These are phyloP conservation scores for Delonix regia DNA, from an alignment of 306 rosid species.

Conservation along the genomic window DNA sequence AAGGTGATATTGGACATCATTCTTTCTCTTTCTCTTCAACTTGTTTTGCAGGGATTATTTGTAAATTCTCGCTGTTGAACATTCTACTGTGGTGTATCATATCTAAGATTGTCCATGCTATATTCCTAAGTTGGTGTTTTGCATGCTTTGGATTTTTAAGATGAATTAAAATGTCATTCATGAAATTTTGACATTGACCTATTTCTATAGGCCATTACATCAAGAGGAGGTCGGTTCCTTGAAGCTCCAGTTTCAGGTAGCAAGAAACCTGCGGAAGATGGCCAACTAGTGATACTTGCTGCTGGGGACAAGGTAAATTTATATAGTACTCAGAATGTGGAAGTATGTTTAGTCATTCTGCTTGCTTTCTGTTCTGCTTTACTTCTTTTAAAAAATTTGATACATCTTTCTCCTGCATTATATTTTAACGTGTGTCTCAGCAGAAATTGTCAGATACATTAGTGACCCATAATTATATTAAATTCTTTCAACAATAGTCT, in stretches of 20 bases:
- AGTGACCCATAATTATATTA: not conserved
- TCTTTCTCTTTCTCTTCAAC: not conserved
- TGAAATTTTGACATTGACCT: conserved; percentile 28
- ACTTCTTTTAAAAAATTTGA: conserved; percentile 14
- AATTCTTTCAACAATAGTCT: not conserved
- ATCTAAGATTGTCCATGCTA: conserved; percentile 18
- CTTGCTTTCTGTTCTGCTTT: conserved; percentile 1
- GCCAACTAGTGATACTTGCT: conserved; percentile 83
- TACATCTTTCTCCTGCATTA: conserved; percentile 5
- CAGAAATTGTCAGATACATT: conserved; percentile 3
- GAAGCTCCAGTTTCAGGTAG: conserved; percentile 99
- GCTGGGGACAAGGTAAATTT: conserved; percentile 78
- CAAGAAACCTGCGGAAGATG: conserved; percentile 99
- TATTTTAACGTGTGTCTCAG: conserved; percentile 9
- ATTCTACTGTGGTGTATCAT: not conserved
- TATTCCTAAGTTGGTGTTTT: conserved; percentile 28
- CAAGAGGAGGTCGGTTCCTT: conserved; percentile 67
- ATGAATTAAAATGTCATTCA: conserved; percentile 20
- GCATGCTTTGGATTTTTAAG: not conserved
- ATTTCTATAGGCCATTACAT: conserved; percentile 61
- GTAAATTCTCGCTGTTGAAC: not conserved
- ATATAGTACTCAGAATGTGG: not conserved
- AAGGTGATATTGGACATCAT: too few species aligned
- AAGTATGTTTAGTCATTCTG: conserved; percentile 20
- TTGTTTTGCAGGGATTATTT: not conserved